Base-by-base conservation (phyloP, 352 stramenopile genomes). In the Pythium volutum region DNA sequence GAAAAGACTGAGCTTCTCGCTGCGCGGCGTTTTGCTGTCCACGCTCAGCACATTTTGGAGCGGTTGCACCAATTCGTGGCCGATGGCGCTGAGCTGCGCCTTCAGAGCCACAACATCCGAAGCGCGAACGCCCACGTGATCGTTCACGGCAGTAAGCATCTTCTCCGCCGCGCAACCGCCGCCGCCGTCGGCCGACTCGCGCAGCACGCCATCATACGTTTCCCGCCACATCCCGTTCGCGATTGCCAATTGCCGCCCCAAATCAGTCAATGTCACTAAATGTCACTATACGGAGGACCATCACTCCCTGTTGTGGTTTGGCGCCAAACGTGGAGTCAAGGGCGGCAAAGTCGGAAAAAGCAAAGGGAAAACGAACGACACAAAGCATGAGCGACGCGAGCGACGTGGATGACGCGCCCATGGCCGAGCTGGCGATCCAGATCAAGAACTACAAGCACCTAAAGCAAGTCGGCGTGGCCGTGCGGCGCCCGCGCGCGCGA, bases 381-480 rank as follows among this genome's bases (percentile, higher is more conserved):
- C 41, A 46, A 66, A 18, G 7, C n/a, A 88, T 81, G 70, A 71
- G 55, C 33, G 72, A 85, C 52, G 26, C 48, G 23, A 69, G 69
- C 56, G 67, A 73, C 27, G 33, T 57, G n/a, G 75, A 87, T 25
- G 72, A 82, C 47, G 67, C 73, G 27, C 66, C 69, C 43, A 69
- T 79, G 69, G 67, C 79, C 0, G 76, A 91, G 66, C 79, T 95
- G 66, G 83, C 87, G 47, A 60, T 95, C 49, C 77, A 91, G 66
- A 88, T 95, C 64, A 77, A 77, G 36, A 89, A 85, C 66, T 77
- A 76, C 43, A 93, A 93, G 70, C 70, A 89, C 41, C 69, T 91
- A 29, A 95, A 93, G 70, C 81, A 92, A 38, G 74, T 95, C 18
- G 87, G 77, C 36, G 83, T 95, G 55, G 87, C 84, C 0, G 70